Percentiles rank a stretch among this genome's conserved stretches.
Evolutionary conservation across 345 rosid genomes (phyloP).

Genomic region (Eucalyptus regnans): DNA sequence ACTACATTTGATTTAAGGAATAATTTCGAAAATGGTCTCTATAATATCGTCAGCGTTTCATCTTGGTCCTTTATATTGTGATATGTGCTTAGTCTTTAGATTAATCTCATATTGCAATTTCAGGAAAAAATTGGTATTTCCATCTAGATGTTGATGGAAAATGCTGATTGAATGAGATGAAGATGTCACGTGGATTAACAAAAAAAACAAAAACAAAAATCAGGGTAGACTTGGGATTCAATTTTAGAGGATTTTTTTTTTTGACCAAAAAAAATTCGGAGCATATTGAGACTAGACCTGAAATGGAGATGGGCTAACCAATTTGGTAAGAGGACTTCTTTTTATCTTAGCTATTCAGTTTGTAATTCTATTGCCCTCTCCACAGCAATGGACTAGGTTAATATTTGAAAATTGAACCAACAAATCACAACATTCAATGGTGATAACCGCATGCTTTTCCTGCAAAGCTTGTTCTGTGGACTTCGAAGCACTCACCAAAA

Average conservation of each 20-base stretch:
- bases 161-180: not conserved
- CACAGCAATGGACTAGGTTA: not conserved
- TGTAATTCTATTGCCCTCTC: not conserved
- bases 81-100: not conserved
- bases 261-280: no score
- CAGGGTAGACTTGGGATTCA: not conserved
- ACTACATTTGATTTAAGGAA: not conserved
- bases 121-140: not conserved
- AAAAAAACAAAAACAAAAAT: no score
- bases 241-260: no score
- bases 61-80: not conserved
- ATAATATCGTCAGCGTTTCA: no score
- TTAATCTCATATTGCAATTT: not conserved
- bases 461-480: not conserved
- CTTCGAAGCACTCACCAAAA: not conserved
- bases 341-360: no score
- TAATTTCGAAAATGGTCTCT: not conserved
- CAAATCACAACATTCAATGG: not conserved
- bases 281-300: not conserved
- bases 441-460: not conserved
- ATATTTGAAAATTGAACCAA: not conserved
- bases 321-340: not conserved
- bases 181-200: not conserved
- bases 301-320: not conserved
- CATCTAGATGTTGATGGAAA: not conserved